Base-by-base conservation (phyloP, 2,329 filamentous ascomycete species). In the Ramularia endophylla region DNA sequence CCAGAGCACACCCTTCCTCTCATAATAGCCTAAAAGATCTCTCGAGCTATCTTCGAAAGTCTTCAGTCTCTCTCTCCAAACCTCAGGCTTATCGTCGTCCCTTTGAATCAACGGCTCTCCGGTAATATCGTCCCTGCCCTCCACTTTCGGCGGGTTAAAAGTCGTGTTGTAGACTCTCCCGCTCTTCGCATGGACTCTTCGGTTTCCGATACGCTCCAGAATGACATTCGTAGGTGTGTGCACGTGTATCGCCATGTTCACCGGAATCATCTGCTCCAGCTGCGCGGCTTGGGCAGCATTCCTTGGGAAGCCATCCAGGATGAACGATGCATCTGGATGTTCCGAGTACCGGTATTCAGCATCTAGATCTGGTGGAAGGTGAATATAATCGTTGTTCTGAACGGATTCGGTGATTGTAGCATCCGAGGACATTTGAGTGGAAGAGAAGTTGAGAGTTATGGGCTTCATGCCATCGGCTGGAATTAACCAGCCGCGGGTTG, bases 271-370 rank as follows among this genome's bases (percentile, higher is more conserved):
- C 33, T 71, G 69, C 61, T 94, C 88, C 35, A 97, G 76, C 43
- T 81, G 81, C 30, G 69, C 64, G 19, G 89, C 92, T 66, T 98
- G 92, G 3, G 71, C 61, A 1, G 85, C 84, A 5, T 87, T 98
- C 51, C 92, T 84, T 2, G 92, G 92, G 65, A 97, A 98, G 12
- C 92, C 92, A 62, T 98, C 92, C 39, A 98, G 83, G 50, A 98
- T 85, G 64, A 95, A 97, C 1, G 88, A 95, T 7, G 88, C 87
- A 1, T 79, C 71, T 0, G 88, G 85, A 48, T 83, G 75, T 30
- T 92, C 76, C 36, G 81, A 69, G 56, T 69, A 72, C 20, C 61
- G 63, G 58, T 69, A 73, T 22, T 70, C 55, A 25, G 51, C 44
- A 5, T 62, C 53, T 19, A 52, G 48, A 48, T 29, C 54, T 36